These are phyloP conservation scores for Aspergillus sp. DNA, from an alignment of 2,329 filamentous ascomycete species.

Conservation along the genomic window DNA sequence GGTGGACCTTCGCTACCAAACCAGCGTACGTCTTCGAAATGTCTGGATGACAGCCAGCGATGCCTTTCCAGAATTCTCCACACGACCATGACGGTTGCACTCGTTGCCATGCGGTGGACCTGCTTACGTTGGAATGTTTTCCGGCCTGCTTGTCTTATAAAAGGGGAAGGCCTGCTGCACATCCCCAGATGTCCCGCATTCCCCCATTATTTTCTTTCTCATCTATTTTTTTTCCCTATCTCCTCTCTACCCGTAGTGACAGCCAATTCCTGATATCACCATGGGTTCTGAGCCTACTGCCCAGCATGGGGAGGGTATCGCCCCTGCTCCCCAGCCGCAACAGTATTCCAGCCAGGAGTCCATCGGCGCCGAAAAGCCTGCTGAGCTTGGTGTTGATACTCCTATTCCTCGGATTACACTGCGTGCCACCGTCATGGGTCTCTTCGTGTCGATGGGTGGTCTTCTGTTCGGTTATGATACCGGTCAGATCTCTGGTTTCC, in stretches of 20 bases:
- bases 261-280: conserved; percentile 4
- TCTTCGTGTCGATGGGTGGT: conserved; percentile 49
- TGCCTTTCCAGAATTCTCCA: conserved; percentile 9
- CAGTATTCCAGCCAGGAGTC: conserved; percentile 27
- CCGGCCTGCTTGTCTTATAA: conserved; percentile 1
- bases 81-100: neutral
- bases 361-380: conserved; percentile 25
- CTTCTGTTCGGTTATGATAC: conserved; percentile 48
- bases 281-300: conserved; percentile 33
- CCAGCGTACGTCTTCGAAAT: neutral
- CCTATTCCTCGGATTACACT: conserved; percentile 37
- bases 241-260: neutral
- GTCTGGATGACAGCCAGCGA: conserved; percentile 6
- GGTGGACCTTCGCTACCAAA: conserved; percentile 10
- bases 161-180: conserved; percentile 4
- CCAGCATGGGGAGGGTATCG: conserved; percentile 34
- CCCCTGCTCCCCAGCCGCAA: conserved; percentile 22
- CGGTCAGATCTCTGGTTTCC: conserved; percentile 47
- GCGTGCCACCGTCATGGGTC: conserved; percentile 41
- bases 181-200: conserved; percentile 8
- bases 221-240: neutral
- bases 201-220: neutral
- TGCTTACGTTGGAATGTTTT: conserved; percentile 8
- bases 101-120: neutral
- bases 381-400: conserved; percentile 27